Percentiles rank a stretch among this genome's conserved stretches.
Conservation (phyloP, 1,284 basidiomycete genomes). For the Pascua sp. region DNA sequence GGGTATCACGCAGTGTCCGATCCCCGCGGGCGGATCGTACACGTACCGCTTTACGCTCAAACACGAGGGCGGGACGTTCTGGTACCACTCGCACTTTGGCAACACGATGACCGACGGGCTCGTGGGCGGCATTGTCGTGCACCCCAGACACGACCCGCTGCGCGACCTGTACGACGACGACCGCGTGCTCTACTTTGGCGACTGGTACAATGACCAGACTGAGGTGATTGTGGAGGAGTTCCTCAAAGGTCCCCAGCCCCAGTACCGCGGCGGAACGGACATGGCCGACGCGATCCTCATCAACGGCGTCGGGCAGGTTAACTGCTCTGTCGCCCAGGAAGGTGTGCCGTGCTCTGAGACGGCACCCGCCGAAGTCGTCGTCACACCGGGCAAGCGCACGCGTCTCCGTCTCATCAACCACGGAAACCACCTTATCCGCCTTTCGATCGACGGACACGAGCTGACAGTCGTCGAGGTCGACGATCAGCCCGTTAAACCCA, state of each 20-base stretch:
- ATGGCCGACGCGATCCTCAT: constrained; percentile 25
- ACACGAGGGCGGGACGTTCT: constrained; percentile 29
- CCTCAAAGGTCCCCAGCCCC: not conserved
- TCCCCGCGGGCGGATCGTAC: constrained; percentile 53
- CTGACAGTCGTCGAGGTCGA: constrained; percentile 31
- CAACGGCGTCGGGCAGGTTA: constrained; percentile 23
- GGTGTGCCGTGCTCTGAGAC: constrained; percentile 4
- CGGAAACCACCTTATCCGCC: constrained; percentile 10
- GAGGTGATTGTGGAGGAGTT: constrained; percentile 20
- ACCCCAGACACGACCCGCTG: constrained; percentile 21
- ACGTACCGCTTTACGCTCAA: constrained; percentile 48
- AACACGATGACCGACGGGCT: constrained; percentile 33
- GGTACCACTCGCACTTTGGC: constrained; percentile 35
- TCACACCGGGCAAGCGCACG: not conserved
- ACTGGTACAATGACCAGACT: constrained; percentile 33
- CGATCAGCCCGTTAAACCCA: constrained; percentile 20
- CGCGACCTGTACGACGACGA: constrained; percentile 27
- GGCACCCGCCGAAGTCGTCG: not conserved
- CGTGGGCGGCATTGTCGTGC: constrained; percentile 27
- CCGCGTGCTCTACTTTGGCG: constrained; percentile 19
- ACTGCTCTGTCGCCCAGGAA: constrained; percentile 1
- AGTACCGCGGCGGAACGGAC: constrained; percentile 3
- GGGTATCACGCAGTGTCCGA: constrained; percentile 52
- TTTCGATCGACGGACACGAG: constrained; percentile 30
- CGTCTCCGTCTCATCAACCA: constrained; percentile 26